These are phyloP conservation scores for Cordyceps cicadae DNA, from an alignment of 2,329 filamentous ascomycete genomes.

Conservation along the genomic window DNA sequence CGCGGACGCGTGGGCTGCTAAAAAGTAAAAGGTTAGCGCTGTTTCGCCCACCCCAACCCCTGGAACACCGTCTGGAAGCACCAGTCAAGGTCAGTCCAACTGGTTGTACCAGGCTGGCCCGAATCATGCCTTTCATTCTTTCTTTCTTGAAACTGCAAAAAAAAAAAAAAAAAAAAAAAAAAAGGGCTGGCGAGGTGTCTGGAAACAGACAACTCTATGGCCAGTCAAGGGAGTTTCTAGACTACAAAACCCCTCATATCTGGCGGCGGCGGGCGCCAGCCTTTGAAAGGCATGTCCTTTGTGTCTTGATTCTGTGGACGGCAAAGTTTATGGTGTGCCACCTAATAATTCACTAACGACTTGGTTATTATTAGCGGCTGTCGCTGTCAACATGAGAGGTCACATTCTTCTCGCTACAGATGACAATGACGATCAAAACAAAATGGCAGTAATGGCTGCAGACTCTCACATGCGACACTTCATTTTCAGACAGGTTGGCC, in stretches of 20 bases:
- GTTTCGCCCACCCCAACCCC: conserved; percentile 7
- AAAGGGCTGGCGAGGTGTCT: not conserved
- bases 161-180: too few species aligned
- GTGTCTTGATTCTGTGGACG: not conserved
- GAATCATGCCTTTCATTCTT: not conserved
- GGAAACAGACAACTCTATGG: not conserved
- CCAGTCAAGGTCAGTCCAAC: too few species aligned
- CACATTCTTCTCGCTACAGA: conserved; percentile 4
- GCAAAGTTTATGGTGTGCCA: not conserved
- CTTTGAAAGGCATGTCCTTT: not conserved
- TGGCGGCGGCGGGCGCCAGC: not conserved
- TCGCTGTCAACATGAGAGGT: not conserved
- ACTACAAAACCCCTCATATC: not conserved
- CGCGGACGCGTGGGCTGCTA: not conserved
- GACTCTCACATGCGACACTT: not conserved
- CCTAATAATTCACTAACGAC: not conserved
- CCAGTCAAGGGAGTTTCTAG: not conserved
- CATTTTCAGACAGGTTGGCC: not conserved
- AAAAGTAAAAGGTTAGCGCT: not conserved
- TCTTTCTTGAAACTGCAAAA: conserved; percentile 1
- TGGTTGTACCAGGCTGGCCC: not conserved
- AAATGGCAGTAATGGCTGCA: not conserved
- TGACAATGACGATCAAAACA: conserved; percentile 5
- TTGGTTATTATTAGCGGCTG: not conserved
- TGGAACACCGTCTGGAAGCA: not conserved